These are phyloP conservation scores for Coniosporium tulheliwenetii DNA, from an alignment of 2,329 filamentous ascomycete species.

Conservation along the genomic window DNA sequence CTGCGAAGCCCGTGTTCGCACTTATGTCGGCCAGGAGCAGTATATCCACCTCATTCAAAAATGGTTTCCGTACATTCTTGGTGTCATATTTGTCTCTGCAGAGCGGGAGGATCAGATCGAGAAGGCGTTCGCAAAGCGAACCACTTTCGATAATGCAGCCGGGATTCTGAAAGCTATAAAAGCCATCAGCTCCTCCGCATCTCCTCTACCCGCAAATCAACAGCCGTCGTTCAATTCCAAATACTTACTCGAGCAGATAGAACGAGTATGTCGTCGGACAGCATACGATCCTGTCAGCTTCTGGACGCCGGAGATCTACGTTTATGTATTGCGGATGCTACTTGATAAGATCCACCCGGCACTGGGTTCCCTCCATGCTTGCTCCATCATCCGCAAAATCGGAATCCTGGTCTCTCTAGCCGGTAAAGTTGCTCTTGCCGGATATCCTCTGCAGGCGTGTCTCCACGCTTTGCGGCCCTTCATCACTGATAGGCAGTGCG, in stretches of 20 bases:
- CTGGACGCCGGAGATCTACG: slow-evolving; percentile 63
- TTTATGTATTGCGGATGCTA: slow-evolving; percentile 59
- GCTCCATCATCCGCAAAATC: slow-evolving; percentile 73
- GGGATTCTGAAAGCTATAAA: slow-evolving; percentile 56
- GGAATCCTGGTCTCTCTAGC: slow-evolving; percentile 67
- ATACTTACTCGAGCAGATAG: slow-evolving; percentile 58
- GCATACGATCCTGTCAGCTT: slow-evolving; percentile 47
- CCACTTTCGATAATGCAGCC: slow-evolving; percentile 43
- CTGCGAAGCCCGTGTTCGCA: slow-evolving; percentile 52
- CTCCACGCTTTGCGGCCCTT: slow-evolving; percentile 67
- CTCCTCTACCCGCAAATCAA: slow-evolving; percentile 57
- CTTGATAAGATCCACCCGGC: slow-evolving; percentile 70
- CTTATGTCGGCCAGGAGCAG: slow-evolving; percentile 47
- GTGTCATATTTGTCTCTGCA: slow-evolving; percentile 59
- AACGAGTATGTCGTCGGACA: slow-evolving; percentile 60
- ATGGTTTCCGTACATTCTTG: slow-evolving; percentile 64
- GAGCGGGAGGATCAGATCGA: slow-evolving; percentile 65
- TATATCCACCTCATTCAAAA: slow-evolving; percentile 49
- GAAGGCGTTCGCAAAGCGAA: slow-evolving; percentile 22
- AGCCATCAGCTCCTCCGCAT: slow-evolving; percentile 47
- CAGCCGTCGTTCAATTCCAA: slow-evolving; percentile 76
- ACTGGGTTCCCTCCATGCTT: slow-evolving; percentile 73
- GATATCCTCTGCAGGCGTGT: slow-evolving; percentile 82
- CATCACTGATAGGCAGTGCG: slow-evolving; percentile 69
- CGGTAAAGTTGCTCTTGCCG: slow-evolving; percentile 53